Evolutionary conservation across 345 rosid species (phyloP), one percentile per base, ranked within the genome.

Genomic region (Citrus sinensis): DNA sequence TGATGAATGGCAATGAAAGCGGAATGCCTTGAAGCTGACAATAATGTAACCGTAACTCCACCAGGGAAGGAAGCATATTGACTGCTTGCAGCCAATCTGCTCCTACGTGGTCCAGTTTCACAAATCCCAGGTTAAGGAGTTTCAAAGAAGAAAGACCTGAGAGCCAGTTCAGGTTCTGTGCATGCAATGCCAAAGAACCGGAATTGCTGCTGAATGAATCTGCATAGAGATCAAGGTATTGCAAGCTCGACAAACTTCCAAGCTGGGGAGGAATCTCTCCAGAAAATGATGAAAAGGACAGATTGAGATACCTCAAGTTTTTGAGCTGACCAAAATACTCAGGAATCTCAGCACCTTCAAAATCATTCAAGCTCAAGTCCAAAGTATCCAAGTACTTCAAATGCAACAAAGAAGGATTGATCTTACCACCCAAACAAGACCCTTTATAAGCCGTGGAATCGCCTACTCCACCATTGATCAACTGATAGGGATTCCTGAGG

Each of bases 131-230:
- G 70, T 81, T 78, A 14, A 90, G 81, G 72, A 85, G 63, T 27
- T 74, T 84, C 24, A 90, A 62, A 51, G 87, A 86, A 54, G 86
- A 82, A 51, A 88, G 79, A 67, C 83, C 35, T 3, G 83, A 77
- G 64, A 89, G 77, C 91, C 93, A 88, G 35, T 64, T 19, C 20
- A 88, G 88, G 80, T 71, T 78, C 49, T 76, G 39, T 34, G 82
- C 58, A 10, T 42, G 76, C 37, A 82, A 73, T 32, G 73, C 68
- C 56, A 17, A 3, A 7, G 70, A 1, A 71, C 81, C 81, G 29
- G 64, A 10, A 58, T 4, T 70, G 58, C 79, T 69, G 24, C 79
- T 69, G 24, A 67, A 73, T 34, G 87, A 86, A 59, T 84, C 83
- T n/a, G 83, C 61, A 58, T 76, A 55, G 24, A 80, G 35, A n/a